Base-by-base conservation (phyloP, 192 early-diverging fungal genomes). In the Coemansia sp. region DNA sequence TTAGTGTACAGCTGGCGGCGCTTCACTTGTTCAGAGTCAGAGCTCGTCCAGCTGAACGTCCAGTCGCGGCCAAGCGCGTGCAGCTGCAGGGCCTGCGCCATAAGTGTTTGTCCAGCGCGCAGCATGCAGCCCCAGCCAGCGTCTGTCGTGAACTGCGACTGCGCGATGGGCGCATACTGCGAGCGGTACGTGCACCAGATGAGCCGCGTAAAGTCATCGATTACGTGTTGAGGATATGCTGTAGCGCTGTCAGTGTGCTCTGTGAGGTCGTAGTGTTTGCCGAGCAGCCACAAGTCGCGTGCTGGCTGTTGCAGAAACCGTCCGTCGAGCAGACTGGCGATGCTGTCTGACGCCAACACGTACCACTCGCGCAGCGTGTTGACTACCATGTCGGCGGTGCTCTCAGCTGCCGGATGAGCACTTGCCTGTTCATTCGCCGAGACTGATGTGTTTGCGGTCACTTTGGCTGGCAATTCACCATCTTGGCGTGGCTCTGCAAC, bases 101-200 rank as follows among this genome's bases (percentile, higher is more conserved):
- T 84, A 32, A 99, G 76, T 72, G 92, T 93, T 78, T 99, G 97
- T 0, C 95, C 94, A 45, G 90, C 91, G 22, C 97, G 75, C 56
- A 99, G 72, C 97, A 99, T 99, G 77, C 97, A 99, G 0, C 97
- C 97, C 94, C 94, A 94, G 4, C 93, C 93, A 50, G 87, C 84
- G 70, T 99, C 97, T 8, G 87, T 88, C 17, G 92, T 96, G 62
- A 88, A 93, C 19, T 88, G 88, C 7, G 90, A 71, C 6, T 66
- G 81, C 57, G 84, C 70, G 62, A 98, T 95, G 2, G 91, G 87
- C 9, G 92, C 87, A 76, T 91, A 98, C 38, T 86, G 85, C 60
- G 91, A 86, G 58, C 97, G 84, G 71, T 98, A 98, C 2, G 95
- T 97, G 70, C 93, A 88, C 95, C 97, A 97, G 19, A 92, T 81